Percentiles rank a stretch among this genome's conserved stretches.
Conservation (phyloP, 1,139 yeast species). For the Meyerozyma sp. region DNA sequence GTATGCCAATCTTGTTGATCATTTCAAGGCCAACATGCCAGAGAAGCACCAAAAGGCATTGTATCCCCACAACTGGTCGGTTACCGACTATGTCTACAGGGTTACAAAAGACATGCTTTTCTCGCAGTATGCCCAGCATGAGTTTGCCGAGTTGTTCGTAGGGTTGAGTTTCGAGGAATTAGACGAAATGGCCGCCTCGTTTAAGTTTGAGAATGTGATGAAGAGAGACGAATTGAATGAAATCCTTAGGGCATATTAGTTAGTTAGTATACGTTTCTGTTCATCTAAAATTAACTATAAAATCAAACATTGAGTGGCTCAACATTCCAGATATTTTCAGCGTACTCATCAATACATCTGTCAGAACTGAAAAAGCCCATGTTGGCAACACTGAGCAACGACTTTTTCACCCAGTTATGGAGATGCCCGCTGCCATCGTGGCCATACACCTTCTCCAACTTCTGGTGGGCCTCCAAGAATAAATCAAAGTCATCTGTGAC, state of each 20-base stretch:
- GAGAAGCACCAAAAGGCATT: conserved; percentile 18
- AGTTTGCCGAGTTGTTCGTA: conserved; percentile 36
- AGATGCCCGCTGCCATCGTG: conserved; percentile 47
- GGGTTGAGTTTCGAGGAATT: conserved; percentile 35
- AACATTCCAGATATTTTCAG: conserved; percentile 89
- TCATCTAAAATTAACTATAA: neutral
- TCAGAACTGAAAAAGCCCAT: conserved; percentile 93
- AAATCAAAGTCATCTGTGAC: conserved; percentile 87
- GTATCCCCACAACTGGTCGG: conserved; percentile 33
- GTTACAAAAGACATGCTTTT: conserved; percentile 36
- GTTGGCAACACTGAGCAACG: conserved; percentile 78
- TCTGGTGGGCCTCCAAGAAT: conserved; percentile 73
- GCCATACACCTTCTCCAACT: conserved; percentile 69
- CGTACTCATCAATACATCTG: conserved; percentile 87
- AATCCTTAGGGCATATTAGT: conserved; percentile 23
- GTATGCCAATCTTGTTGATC: conserved; percentile 26
- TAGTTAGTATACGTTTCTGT: neutral
- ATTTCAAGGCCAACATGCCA: conserved; percentile 30
- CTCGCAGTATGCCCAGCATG: conserved; percentile 35
- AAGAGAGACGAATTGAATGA: conserved; percentile 36
- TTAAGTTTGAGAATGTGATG: conserved; percentile 37
- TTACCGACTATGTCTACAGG: conserved; percentile 28
- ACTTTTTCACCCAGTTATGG: conserved; percentile 70
- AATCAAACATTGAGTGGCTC: conserved; percentile 48
- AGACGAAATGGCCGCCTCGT: conserved; percentile 43